Percentiles rank a stretch among this genome's conserved stretches.
phyloP scores from a whole-genome alignment of 352 stramenopile genomes.

The Phytophthora citrophthora region DNA sequence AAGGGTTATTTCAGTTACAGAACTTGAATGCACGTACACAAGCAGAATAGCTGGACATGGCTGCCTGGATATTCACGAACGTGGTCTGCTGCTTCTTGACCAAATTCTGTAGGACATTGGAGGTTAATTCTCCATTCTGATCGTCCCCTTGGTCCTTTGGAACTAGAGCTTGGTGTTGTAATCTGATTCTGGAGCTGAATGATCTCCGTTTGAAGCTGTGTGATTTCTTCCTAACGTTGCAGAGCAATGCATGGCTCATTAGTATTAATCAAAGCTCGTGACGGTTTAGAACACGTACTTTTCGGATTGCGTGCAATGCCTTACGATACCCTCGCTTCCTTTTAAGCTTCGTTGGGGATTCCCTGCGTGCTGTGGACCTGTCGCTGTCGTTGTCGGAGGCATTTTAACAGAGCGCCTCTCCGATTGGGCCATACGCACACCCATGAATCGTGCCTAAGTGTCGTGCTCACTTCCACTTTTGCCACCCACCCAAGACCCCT shows the following conservation, averaged over 20 bases:
- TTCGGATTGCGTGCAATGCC: conserved; percentile 30
- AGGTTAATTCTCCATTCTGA: conserved; percentile 5
- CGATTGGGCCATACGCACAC: too few relatives aligned
- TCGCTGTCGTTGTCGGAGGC: neutral
- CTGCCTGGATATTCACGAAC: conserved; percentile 28
- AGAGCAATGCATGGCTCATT: too few relatives aligned
- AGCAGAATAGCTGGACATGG: conserved; percentile 25
- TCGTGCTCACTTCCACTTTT: too few relatives aligned
- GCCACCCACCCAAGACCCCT: too few relatives aligned
- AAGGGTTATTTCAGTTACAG: neutral
- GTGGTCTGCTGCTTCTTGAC: conserved; percentile 24
- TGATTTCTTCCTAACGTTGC: conserved; percentile 27
- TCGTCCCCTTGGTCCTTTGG: conserved; percentile 1
- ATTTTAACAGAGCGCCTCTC: too few relatives aligned
- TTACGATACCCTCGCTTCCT: conserved; percentile 32
- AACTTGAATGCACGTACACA: conserved; percentile 15
- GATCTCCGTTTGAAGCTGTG: conserved; percentile 15
- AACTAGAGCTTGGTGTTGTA: conserved; percentile 22
- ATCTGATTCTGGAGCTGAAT: conserved; percentile 20
- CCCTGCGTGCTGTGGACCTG: too few relatives aligned
- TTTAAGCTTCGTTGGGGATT: neutral
- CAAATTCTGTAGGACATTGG: conserved; percentile 25
- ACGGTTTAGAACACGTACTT: conserved; percentile 19
- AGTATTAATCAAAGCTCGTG: neutral
- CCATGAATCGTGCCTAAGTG: too few relatives aligned